Conservation (phyloP, 2,329 filamentous ascomycete species). For the Ophiocordyceps camponoti-leonardi region DNA sequence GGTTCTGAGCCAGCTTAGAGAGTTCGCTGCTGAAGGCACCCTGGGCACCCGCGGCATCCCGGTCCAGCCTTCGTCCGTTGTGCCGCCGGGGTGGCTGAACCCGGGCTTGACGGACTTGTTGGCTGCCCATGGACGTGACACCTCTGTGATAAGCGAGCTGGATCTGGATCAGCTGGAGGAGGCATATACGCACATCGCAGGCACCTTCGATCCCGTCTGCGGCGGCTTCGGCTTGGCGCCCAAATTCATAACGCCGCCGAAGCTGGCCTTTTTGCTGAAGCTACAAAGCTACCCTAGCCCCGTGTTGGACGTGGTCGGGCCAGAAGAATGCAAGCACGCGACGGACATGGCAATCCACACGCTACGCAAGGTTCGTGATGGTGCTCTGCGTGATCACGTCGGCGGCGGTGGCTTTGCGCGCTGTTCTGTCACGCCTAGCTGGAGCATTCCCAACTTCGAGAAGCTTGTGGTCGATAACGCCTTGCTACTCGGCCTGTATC, state of each 20-base stretch:
- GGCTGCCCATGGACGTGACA: conserved; percentile 7
- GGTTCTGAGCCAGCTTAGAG: conserved; percentile 62
- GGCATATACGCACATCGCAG: conserved; percentile 63
- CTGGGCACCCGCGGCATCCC: conserved; percentile 28
- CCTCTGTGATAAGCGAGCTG: conserved; percentile 43
- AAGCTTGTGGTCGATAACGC: conserved; percentile 93
- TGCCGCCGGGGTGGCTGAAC: background rate
- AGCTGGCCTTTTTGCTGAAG: conserved; percentile 65
- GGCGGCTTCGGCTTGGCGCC: conserved; percentile 70
- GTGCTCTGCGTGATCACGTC: conserved; percentile 38
- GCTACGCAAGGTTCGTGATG: conserved; percentile 50
- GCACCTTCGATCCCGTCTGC: conserved; percentile 61
- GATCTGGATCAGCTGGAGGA: conserved; percentile 88
- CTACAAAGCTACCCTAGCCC: conserved; percentile 53
- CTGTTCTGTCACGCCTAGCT: conserved; percentile 81
- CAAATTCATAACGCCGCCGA: conserved; percentile 81
- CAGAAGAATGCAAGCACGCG: conserved; percentile 56
- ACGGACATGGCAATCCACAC: conserved; percentile 68
- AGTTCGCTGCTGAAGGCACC: conserved; percentile 80
- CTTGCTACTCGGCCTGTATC: conserved; percentile 65
- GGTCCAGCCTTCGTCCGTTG: conserved; percentile 11
- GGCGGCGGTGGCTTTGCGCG: conserved; percentile 40
- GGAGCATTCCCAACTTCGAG: conserved; percentile 91
- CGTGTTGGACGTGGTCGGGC: conserved; percentile 76
- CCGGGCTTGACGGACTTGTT: background rate